phyloP scores from a whole-genome alignment of 2,329 filamentous ascomycete genomes.

The Coniochaeta sp. region DNA sequence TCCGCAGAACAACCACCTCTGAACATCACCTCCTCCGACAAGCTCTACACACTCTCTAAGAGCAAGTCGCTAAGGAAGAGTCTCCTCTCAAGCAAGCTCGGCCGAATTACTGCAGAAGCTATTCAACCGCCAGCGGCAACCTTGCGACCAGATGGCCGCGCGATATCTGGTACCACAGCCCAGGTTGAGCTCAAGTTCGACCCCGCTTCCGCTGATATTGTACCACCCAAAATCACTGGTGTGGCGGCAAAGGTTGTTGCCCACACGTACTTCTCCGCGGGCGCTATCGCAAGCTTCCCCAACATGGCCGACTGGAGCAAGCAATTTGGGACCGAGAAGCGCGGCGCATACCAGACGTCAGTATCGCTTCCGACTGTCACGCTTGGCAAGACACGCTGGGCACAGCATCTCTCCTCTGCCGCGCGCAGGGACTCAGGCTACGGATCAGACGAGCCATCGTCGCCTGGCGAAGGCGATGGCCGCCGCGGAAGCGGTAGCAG shows the following conservation, averaged over 20 bases:
- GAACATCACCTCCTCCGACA: conserved; percentile 37
- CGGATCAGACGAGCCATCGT: conserved; percentile 21
- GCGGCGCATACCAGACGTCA: conserved; percentile 37
- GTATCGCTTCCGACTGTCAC: conserved; percentile 29
- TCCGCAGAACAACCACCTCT: conserved; percentile 43
- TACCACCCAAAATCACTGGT: conserved; percentile 39
- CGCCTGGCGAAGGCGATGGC: conserved; percentile 2
- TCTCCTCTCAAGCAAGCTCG: conserved; percentile 42
- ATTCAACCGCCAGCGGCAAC: conserved; percentile 36
- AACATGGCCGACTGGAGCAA: conserved; percentile 38
- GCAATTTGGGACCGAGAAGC: conserved; percentile 30
- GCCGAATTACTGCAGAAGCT: conserved; percentile 38
- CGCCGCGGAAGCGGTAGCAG: not conserved
- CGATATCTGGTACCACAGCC: conserved; percentile 31
- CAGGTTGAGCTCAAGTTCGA: conserved; percentile 39
- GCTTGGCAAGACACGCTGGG: conserved; percentile 32
- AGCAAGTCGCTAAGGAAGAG: conserved; percentile 45
- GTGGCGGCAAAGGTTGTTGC: conserved; percentile 43
- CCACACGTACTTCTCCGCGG: conserved; percentile 43
- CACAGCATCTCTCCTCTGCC: conserved; percentile 21
- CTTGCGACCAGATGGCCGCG: conserved; percentile 40
- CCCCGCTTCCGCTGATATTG: conserved; percentile 31
- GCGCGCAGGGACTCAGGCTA: conserved; percentile 47
- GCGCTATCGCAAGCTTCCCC: conserved; percentile 37
- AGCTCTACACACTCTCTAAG: conserved; percentile 40